These are phyloP conservation scores for Aspergillus olivimuriae DNA, from an alignment of 495 filamentous ascomycete genomes.

Conservation along the genomic window DNA sequence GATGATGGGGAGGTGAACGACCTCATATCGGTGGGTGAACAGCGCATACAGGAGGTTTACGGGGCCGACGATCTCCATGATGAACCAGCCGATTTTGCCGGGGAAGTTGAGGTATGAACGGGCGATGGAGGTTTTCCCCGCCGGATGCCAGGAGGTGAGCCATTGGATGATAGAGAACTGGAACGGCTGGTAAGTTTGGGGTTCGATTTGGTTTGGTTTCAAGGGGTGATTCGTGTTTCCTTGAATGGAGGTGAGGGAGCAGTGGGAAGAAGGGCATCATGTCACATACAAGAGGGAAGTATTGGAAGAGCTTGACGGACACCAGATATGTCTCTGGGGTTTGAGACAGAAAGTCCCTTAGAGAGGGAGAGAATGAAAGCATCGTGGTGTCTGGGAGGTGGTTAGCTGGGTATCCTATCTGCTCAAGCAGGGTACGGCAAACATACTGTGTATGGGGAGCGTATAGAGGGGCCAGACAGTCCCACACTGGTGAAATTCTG, in stretches of 20 bases:
- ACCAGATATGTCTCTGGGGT: constrained; percentile 44
- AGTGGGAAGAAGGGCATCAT: not conserved
- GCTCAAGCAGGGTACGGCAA: too few relatives aligned
- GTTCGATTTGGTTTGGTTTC: not conserved
- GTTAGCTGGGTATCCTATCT: too few relatives aligned
- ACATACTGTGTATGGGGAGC: too few relatives aligned
- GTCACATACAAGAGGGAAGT: constrained; percentile 36
- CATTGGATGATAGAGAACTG: constrained; percentile 59
- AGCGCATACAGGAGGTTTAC: constrained; percentile 72
- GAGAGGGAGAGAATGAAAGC: constrained; percentile 15
- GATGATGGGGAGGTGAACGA: constrained; percentile 15
- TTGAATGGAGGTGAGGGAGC: not conserved
- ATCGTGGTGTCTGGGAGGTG: too few relatives aligned
- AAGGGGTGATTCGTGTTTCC: too few relatives aligned
- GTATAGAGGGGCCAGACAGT: too few relatives aligned
- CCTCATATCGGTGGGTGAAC: constrained; percentile 41
- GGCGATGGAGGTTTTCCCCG: constrained; percentile 77
- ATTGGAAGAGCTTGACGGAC: constrained; percentile 45
- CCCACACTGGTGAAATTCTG: too few relatives aligned
- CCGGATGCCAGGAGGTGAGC: constrained; percentile 56
- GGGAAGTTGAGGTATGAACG: constrained; percentile 71
- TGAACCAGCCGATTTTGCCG: constrained; percentile 78
- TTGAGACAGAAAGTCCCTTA: constrained; percentile 41
- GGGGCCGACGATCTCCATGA: constrained; percentile 80
- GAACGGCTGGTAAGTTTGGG: not conserved